Percentiles rank a stretch among this genome's conserved stretches.
Conservation (phyloP, 345 rosid species). For the Isatis tinctoria region DNA sequence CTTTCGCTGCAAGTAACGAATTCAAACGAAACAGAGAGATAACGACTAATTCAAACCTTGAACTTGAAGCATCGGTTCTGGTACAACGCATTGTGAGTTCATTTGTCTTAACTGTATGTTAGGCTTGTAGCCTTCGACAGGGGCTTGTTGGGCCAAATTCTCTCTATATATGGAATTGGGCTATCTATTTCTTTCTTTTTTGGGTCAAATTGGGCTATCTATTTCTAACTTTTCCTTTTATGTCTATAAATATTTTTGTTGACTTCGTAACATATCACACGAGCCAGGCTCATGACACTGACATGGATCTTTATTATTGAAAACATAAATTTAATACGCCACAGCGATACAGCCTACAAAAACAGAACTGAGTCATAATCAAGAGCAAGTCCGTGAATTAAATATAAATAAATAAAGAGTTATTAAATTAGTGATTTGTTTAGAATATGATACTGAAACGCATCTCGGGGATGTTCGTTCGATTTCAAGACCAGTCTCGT, state of each 20-base stretch:
- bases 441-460: neutral
- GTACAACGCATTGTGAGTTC: no score
- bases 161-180: neutral
- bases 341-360: neutral
- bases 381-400: slow-evolving; percentile 12
- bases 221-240: neutral
- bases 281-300: neutral
- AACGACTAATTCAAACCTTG: no score
- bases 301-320: neutral
- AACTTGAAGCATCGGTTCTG: no score
- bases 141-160: neutral
- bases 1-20: no score
- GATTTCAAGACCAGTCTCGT: neutral
- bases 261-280: neutral
- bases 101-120: no score
- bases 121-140: no score
- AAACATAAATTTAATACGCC: neutral
- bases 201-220: no score
- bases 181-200: no score
- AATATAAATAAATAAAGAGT: no score
- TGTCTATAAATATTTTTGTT: neutral
- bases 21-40: no score
- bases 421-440: neutral
- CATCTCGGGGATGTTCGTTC: slow-evolving; percentile 17
- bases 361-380: neutral